Percentiles rank a stretch among this genome's conserved stretches.
Evolutionary conservation across 2,329 filamentous ascomycete species (phyloP).

Genomic region (Orbilia blumenaviensis): DNA sequence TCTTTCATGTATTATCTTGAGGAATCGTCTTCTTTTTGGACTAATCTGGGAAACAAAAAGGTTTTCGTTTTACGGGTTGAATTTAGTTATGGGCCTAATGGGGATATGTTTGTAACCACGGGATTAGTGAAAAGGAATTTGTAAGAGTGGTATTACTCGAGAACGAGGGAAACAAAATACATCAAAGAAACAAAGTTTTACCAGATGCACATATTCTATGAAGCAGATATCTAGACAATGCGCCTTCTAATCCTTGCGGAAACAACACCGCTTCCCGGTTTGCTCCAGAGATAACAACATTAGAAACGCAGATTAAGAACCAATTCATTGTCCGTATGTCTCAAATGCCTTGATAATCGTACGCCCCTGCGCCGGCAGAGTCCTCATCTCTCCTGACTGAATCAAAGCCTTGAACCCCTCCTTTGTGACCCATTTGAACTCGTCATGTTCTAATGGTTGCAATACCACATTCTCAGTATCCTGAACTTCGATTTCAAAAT

Average conservation of each 20-base stretch:
- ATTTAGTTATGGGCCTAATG: conserved; percentile 38
- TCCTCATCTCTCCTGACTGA: conserved; percentile 38
- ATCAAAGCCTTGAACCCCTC: conserved; percentile 28
- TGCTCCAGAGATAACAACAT: not conserved
- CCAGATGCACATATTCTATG: no score
- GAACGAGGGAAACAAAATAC: conserved; percentile 15
- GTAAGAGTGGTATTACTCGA: not conserved
- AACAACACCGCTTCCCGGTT: no score
- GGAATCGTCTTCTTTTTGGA: conserved; percentile 18
- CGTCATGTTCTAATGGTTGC: conserved; percentile 55
- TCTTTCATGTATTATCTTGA: conserved; percentile 42
- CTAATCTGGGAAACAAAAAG: conserved; percentile 7
- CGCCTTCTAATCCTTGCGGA: not conserved
- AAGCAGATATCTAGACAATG: not conserved
- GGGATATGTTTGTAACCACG: not conserved
- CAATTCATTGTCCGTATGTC: not conserved
- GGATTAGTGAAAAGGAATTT: conserved; percentile 12
- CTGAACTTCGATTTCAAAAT: conserved; percentile 56
- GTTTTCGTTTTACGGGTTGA: not conserved
- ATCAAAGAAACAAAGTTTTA: not conserved
- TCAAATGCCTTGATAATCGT: conserved; percentile 32
- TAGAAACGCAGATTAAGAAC: not conserved
- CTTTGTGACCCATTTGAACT: conserved; percentile 51
- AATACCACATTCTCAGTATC: conserved; percentile 33
- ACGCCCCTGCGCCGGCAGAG: conserved; percentile 22